Evolutionary conservation across 2,329 filamentous ascomycete species (phyloP), one percentile per base, ranked within the genome.

Genomic region (Cordyceps cicadae): DNA sequence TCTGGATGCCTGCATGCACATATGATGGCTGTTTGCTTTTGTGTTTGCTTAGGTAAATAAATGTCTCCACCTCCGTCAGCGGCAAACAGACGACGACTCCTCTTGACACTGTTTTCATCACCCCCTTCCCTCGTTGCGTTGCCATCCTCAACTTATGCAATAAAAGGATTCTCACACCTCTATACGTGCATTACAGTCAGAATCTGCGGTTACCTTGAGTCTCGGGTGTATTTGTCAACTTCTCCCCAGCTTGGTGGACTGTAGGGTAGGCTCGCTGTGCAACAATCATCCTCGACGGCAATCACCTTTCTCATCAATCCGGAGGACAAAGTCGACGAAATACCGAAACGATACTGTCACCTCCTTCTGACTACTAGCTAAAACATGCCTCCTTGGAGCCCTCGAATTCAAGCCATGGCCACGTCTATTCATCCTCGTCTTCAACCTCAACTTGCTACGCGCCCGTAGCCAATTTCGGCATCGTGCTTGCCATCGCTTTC

Each of bases 261-360:
- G 11, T 12, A 46, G 29, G 29, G 11, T 19, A 46, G 43, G 17
- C n/a, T 46, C n/a, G 5, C 43, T n/a, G n/a, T 21, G n/a, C 45
- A 46, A 87, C 87, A 63, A 88, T 85, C 72, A 83, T 90, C 63
- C 90, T 90, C 72, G 87, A 90, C 75, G 68, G 89, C 86, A 87
- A 90, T 71, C 81, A 89, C 49, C 61, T 81, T 90, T 48, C 77
- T 90, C 51, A 86, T 90, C 72, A 81, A 90, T 72, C 84, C 83
- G 32, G 87, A 90, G 74, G 87, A 90, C 70, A 80, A 85, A 62
- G 88, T 89, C 19, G 88, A 90, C 70, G 75, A 79, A 19, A 79
- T 89, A 43, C 81, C 90, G 7, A 72, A 74, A 57, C 80, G 84
- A 67, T 84, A 86, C 67, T 79, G 77, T 64, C 81, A 81, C 59